Percentiles rank a stretch among this genome's conserved stretches.
These are phyloP conservation scores for Atkinsonella hypoxylon DNA, from an alignment of 2,329 filamentous ascomycete species.

Conservation along the genomic window DNA sequence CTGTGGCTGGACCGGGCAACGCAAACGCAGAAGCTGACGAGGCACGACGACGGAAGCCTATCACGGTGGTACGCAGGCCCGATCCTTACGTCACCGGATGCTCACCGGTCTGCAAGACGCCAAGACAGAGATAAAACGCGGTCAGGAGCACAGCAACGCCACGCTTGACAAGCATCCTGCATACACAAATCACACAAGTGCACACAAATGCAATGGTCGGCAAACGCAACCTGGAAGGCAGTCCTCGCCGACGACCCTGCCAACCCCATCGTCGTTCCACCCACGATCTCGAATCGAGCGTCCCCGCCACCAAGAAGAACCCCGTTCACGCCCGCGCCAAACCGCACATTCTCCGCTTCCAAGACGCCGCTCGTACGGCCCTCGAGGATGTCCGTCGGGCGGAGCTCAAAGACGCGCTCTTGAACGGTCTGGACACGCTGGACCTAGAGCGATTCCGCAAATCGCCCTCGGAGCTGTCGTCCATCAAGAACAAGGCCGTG, in stretches of 20 bases:
- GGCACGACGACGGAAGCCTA: too few relatives aligned
- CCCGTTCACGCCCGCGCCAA: neutral
- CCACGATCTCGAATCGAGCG: neutral
- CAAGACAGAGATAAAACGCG: too few relatives aligned
- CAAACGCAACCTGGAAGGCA: neutral
- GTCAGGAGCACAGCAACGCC: too few relatives aligned
- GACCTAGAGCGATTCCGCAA: conserved; percentile 19
- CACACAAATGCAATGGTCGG: neutral
- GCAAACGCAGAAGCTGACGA: too few relatives aligned
- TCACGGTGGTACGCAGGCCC: too few relatives aligned
- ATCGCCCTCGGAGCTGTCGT: conserved; percentile 15
- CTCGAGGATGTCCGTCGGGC: conserved; percentile 19
- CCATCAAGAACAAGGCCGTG: conserved; percentile 17
- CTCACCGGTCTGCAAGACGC: too few relatives aligned
- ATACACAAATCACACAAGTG: too few relatives aligned
- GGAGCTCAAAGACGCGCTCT: conserved; percentile 18
- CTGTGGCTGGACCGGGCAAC: too few relatives aligned
- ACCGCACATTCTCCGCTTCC: conserved; percentile 10
- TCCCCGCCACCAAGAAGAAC: neutral
- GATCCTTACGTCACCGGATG: too few relatives aligned
- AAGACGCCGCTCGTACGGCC: conserved; percentile 17
- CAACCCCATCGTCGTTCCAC: neutral
- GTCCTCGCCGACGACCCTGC: too few relatives aligned
- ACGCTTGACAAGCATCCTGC: too few relatives aligned
- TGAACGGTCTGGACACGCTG: conserved; percentile 18